A percentile compares a stretch with the other conserved stretches of the same genome.
These are phyloP conservation scores for Biancaea sappan DNA, from an alignment of 306 rosid species.

Conservation along the genomic window DNA sequence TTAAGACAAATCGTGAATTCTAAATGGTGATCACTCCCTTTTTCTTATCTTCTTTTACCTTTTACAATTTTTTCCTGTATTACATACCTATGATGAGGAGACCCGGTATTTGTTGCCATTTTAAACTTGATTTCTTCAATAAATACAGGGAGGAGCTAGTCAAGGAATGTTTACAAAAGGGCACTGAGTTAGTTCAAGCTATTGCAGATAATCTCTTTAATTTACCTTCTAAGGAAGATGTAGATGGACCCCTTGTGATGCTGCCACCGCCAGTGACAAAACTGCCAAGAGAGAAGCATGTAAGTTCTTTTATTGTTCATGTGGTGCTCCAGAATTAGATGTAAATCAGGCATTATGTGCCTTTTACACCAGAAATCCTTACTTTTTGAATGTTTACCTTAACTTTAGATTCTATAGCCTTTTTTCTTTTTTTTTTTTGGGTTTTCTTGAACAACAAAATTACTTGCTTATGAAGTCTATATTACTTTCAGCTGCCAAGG, in stretches of 20 bases:
- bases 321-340: neutral
- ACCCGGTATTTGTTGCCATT: neutral
- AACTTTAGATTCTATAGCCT: neutral
- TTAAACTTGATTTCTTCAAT: neutral
- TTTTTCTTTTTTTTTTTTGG: neutral
- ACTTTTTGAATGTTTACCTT: neutral
- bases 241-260: constrained; percentile 81
- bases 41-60: neutral
- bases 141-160: constrained; percentile 62
- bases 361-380: neutral
- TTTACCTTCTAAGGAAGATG: constrained; percentile 69
- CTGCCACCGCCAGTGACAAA: constrained; percentile 70
- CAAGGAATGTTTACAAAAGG: constrained; percentile 60
- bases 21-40: neutral
- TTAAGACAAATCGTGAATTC: neutral
- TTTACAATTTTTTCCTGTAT: neutral
- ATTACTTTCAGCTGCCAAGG: constrained; percentile 65
- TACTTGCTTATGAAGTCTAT: constrained; percentile 24
- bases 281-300: constrained; percentile 89
- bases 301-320: constrained; percentile 29
- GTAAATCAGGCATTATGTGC: neutral
- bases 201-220: constrained; percentile 69
- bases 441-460: neutral
- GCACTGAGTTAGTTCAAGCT: constrained; percentile 78
- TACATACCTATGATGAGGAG: neutral